phyloP scores from a whole-genome alignment of 805 yeast species.

The Metschnikowia similis region DNA sequence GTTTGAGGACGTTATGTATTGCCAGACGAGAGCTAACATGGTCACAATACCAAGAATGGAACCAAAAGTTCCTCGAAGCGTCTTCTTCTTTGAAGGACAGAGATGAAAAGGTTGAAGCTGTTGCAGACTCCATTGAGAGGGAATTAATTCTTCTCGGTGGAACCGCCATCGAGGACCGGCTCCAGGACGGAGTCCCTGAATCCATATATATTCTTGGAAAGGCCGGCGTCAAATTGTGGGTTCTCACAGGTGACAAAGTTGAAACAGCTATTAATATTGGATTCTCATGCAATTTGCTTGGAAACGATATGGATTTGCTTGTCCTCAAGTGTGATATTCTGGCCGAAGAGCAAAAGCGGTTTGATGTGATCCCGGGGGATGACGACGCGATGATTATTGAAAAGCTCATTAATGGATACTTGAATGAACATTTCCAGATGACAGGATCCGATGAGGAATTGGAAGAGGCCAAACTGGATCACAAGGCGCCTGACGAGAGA shows the following conservation, averaged over 20 bases:
- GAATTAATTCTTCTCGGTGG: constrained; percentile 69
- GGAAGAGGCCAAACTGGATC: constrained; percentile 52
- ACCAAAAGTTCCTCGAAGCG: constrained; percentile 56
- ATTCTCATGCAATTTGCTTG: constrained; percentile 73
- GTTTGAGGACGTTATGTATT: constrained; percentile 75
- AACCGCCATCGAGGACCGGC: constrained; percentile 81
- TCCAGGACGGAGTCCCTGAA: constrained; percentile 85
- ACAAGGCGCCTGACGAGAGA: constrained; percentile 55
- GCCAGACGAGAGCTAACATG: constrained; percentile 66
- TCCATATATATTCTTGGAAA: constrained; percentile 63
- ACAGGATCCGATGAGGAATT: constrained; percentile 56
- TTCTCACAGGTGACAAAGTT: constrained; percentile 83
- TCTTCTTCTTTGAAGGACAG: constrained; percentile 59
- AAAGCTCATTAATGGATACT: constrained; percentile 47
- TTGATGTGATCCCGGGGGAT: constrained; percentile 18
- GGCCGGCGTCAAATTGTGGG: constrained; percentile 86
- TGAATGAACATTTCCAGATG: constrained; percentile 54
- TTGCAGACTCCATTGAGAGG: constrained; percentile 69
- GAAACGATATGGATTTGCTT: constrained; percentile 70
- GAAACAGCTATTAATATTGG: constrained; percentile 88
- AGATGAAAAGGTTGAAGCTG: constrained; percentile 69
- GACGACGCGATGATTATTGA: constrained; percentile 35
- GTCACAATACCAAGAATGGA: constrained; percentile 63
- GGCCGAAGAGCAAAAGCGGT: constrained; percentile 23
- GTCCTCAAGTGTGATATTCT: constrained; percentile 43